A percentile compares a stretch with the other conserved stretches of the same genome.
Conservation (phyloP, 2,329 filamentous ascomycete genomes). For the Aureobasidium sp. region DNA sequence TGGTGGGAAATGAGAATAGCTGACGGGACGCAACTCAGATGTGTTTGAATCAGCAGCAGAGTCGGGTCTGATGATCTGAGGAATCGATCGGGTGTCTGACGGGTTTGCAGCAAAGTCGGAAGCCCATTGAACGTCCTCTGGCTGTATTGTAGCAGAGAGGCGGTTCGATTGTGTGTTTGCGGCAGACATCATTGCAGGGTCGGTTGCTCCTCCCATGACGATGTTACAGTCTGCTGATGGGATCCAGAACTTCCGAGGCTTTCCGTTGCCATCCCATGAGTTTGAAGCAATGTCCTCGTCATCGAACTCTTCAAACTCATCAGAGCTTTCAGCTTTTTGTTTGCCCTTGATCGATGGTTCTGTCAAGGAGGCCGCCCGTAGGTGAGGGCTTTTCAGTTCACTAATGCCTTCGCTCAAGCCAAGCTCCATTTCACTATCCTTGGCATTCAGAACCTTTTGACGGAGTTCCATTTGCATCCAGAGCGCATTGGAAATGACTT, state of each 20-base stretch:
- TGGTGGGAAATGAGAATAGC: conserved; percentile 47
- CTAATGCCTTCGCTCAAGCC: conserved; percentile 38
- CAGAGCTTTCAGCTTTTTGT: conserved; percentile 24
- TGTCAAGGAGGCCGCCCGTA: background rate
- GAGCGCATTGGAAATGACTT: conserved; percentile 46
- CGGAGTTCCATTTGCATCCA: conserved; percentile 51
- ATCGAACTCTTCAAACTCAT: conserved; percentile 22
- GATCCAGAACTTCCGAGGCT: conserved; percentile 49
- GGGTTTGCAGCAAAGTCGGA: conserved; percentile 45
- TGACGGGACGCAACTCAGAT: conserved; percentile 26
- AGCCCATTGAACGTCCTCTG: conserved; percentile 48
- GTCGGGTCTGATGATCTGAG: conserved; percentile 7
- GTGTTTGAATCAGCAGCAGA: conserved; percentile 21
- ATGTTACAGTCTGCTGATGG: conserved; percentile 47
- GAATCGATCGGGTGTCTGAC: conserved; percentile 23
- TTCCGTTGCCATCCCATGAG: conserved; percentile 46
- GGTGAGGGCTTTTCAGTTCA: background rate
- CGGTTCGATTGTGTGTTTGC: conserved; percentile 33
- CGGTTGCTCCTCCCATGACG: conserved; percentile 45
- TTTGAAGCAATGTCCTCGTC: conserved; percentile 35
- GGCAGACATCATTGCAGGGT: conserved; percentile 42
- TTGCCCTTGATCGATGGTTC: conserved; percentile 35
- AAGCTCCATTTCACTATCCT: conserved; percentile 43
- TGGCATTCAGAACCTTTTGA: conserved; percentile 45
- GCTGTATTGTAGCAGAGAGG: conserved; percentile 43